phyloP scores from a whole-genome alignment of 495 filamentous ascomycete genomes.

The Trichoderma orchidacearum region DNA sequence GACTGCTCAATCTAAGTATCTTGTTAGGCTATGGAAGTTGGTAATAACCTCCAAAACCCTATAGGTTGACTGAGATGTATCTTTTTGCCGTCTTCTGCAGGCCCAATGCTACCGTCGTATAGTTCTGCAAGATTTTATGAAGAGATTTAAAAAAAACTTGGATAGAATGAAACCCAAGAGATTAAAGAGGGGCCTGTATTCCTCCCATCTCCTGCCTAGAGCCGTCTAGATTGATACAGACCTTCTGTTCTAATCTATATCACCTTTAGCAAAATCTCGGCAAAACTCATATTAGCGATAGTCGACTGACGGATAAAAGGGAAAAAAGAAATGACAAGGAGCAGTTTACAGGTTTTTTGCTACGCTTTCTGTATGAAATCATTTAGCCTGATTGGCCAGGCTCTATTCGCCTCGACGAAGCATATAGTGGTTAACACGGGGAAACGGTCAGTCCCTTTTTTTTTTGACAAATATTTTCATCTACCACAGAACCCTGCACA shows the following conservation, averaged over 20 bases:
- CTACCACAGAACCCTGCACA: no score
- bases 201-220: neutral
- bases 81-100: neutral
- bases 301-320: neutral
- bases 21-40: neutral
- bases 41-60: neutral
- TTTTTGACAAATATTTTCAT: no score
- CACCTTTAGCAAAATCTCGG: neutral
- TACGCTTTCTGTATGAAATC: neutral
- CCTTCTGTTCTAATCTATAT: neutral
- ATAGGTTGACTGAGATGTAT: neutral
- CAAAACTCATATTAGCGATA: neutral
- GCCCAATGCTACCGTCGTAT: neutral
- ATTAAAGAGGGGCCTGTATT: neutral
- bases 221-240: neutral
- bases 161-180: no score
- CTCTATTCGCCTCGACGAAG: no score
- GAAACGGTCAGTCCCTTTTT: no score
- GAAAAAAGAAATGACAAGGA: neutral
- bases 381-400: conserved; percentile 1
- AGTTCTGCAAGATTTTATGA: neutral
- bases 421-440: no score
- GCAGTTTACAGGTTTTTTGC: neutral
- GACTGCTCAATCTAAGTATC: neutral
- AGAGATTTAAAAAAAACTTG: neutral